Base-by-base conservation (phyloP, 2,329 filamentous ascomycete species). In the Talaromyces sp. region DNA sequence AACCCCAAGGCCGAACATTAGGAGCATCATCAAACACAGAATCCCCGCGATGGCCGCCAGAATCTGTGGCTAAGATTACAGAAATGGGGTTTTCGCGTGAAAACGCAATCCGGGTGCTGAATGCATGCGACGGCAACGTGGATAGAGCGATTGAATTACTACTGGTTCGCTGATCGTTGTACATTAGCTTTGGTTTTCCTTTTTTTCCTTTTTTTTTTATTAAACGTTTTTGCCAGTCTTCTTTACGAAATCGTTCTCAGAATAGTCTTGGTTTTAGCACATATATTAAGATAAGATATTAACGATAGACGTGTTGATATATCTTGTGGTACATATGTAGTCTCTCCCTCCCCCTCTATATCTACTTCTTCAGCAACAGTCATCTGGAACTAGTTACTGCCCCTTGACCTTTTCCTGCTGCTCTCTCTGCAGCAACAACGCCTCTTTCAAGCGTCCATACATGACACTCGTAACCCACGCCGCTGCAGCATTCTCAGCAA, bases 61-160 rank as follows among this genome's bases (percentile, higher is more conserved):
- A 89, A 64, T 83, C 88, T 32, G 86, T 98, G 59, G 85, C 90
- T 56, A 88, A 89, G 68, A 84, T 98, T 41, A 83, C 89, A 54
- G 84, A 86, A 53, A 81, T 98, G 65, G 93, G 93, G 0, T 92
- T 95, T 65, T 85, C 87, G 1, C 82, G 88, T 58, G 84, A 89
- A 63, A 84, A 91, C 66, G 93, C 93, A 0, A 82, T 95, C 57
- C 86, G 89, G 62, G 92, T 93, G 2, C 79, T 99, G 56, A 86
- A 92, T 69, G 90, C 91, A 31, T 90, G 90, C 17, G 87, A 87
- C 21, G 93, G 95, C 21, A 90, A 98, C 69, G 85, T 97, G 8
- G 91, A 98, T 64, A 86, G 88, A 64, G 93, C 93, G n/a, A 93
- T 92, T 53, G 87, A 89, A 55, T 81, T 96, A 64, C 83, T 97